Evolutionary conservation across 2,329 filamentous ascomycete genomes (phyloP), one percentile per base, ranked within the genome.

Genomic region (Aspergillus bombycis): DNA sequence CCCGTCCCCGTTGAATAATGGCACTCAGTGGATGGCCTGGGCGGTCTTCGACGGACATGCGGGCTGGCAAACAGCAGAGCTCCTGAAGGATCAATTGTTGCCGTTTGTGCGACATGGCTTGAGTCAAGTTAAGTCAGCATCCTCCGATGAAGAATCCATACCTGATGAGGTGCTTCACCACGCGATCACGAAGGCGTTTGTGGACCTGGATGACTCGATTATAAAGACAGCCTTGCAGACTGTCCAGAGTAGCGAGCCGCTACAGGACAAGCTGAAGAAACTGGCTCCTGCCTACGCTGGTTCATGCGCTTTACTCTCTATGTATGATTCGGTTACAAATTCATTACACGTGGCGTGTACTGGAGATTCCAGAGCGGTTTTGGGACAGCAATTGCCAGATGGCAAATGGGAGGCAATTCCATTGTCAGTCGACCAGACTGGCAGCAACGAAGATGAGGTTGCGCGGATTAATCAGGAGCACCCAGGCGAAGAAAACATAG

Each of bases 361-460:
- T 0, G 90, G 90, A 0, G 89, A 92, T 75, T 91, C 87, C 0
- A 83, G 89, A 41, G 88, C 88, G 12, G 87, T 91, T 0, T 80
- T 91, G 0, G 89, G 88, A 1, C 67, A 69, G 34, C 63, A 67
- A 61, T 14, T 41, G 0, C n/a, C 65, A 1, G 71, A 79, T 10
- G 77, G 79, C 0, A 79, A 75, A 23, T 91, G 88, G 80, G 74
- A 80, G 2, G 80, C 83, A 0, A 80, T 82, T 7, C 79, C 84
- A 1, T 80, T 92, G 19, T 89, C 88, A 12, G 75, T 81, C 14
- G 90, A 92, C 72, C 89, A 91, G 70, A 91, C 87, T 0, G 88
- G 88, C 50, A 84, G 84, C 69, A 91, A 90, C 65, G 66, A 78
- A 55, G 79, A 82, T 57, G 89, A 92, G 75, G 80, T 85, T 3